Evolutionary conservation across 805 yeast species (phyloP).

Genomic region (Blastobotrys robertii): DNA sequence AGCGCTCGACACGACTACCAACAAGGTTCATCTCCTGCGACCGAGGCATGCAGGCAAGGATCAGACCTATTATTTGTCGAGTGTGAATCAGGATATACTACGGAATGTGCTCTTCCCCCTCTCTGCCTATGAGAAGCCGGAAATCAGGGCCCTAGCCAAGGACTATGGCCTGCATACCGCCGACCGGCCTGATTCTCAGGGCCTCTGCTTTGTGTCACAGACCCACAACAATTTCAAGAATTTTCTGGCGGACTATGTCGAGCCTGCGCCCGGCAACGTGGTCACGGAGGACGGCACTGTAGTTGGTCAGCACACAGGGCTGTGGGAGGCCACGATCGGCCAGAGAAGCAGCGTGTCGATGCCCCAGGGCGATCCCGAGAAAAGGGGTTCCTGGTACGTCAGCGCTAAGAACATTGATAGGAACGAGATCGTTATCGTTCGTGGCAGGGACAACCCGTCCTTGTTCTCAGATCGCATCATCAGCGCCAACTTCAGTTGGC

Average conservation of each 20-base stretch:
- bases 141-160: conserved; percentile 61
- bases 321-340: conserved; percentile 95
- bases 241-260: conserved; percentile 67
- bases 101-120: conserved; percentile 61
- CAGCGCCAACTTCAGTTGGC: conserved; percentile 45
- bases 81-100: conserved; percentile 41
- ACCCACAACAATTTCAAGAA: conserved; percentile 52
- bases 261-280: conserved; percentile 66
- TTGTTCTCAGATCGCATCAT: conserved; percentile 39
- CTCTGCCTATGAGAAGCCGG: conserved; percentile 67
- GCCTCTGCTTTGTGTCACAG: conserved; percentile 80
- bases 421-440: conserved; percentile 73
- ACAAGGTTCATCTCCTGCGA: conserved; percentile 41
- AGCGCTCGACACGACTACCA: conserved; percentile 23
- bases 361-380: conserved; percentile 80
- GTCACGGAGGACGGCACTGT: conserved; percentile 62
- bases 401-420: conserved; percentile 52
- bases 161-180: conserved; percentile 48
- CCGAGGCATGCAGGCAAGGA: conserved; percentile 59
- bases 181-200: conserved; percentile 86
- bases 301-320: conserved; percentile 77
- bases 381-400: conserved; percentile 79
- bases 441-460: conserved; percentile 50
- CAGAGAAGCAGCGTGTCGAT: conserved; percentile 69
- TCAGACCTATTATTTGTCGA: conserved; percentile 84